Evolutionary conservation across 106 monocot genomes (phyloP).

Genomic region (Apostasia ramifera): DNA sequence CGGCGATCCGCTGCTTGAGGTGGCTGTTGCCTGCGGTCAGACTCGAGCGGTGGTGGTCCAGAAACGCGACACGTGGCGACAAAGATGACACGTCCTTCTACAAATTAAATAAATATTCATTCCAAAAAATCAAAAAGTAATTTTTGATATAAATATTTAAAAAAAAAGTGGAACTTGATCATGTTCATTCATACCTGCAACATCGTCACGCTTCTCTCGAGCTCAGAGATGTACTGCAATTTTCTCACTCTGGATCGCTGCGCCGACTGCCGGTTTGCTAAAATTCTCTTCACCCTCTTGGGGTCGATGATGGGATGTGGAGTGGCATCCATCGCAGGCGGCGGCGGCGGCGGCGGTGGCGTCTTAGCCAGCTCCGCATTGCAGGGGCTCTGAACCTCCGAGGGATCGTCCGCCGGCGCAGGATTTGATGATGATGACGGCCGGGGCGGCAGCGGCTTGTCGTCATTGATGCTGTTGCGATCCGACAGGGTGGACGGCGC

Average conservation of each 20-base stretch:
- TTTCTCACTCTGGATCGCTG: conserved; percentile 76
- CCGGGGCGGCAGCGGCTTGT: conserved; percentile 11
- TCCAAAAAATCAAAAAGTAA: not conserved
- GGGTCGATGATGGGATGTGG: conserved; percentile 17
- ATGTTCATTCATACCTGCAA: conserved; percentile 36
- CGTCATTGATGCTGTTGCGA: conserved; percentile 41
- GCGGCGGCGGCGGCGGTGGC: not conserved
- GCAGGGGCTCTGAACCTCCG: conserved; percentile 45
- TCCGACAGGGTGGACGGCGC: conserved; percentile 29
- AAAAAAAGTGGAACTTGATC: not conserved
- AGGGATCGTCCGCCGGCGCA: conserved; percentile 14
- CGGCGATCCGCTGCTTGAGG: conserved; percentile 94
- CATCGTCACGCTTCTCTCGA: conserved; percentile 61
- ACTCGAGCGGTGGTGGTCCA: conserved; percentile 91
- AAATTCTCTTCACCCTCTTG: conserved; percentile 26
- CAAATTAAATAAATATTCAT: not conserved
- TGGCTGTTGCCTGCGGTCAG: conserved; percentile 86
- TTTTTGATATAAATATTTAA: not conserved
- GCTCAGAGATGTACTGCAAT: conserved; percentile 80
- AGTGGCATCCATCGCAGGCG: not conserved
- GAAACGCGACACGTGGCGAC: conserved; percentile 83
- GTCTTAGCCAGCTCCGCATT: not conserved
- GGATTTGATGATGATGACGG: not conserved
- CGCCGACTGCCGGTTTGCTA: conserved; percentile 81
- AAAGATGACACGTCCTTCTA: conserved; percentile 89